phyloP scores from a whole-genome alignment of 2,329 filamentous ascomycete species.

The Fusarium temperatum region DNA sequence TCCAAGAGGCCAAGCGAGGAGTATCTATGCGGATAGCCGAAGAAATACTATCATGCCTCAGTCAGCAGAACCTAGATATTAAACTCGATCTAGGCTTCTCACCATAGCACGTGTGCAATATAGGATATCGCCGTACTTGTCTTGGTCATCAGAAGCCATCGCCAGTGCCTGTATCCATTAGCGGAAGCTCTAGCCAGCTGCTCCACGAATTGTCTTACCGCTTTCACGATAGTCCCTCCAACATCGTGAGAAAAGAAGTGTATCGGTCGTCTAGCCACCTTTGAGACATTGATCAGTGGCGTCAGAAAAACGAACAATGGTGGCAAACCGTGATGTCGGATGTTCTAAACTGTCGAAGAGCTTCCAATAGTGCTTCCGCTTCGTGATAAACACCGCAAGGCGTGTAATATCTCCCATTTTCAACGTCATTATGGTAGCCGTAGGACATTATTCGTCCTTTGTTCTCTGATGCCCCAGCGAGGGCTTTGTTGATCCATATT shows the following conservation, averaged over 20 bases:
- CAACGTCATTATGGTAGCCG: neutral
- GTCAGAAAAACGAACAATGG: rapidly evolving
- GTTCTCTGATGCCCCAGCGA: neutral
- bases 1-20: neutral
- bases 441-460: neutral
- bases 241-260: constrained; percentile 14
- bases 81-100: rapidly evolving
- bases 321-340: neutral
- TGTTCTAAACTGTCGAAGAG: neutral
- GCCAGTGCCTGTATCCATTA: neutral
- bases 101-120: neutral
- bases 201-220: neutral
- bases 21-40: neutral
- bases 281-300: neutral
- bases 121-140: neutral
- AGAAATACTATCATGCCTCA: neutral
- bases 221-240: constrained; percentile 12
- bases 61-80: neutral
- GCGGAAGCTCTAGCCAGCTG: neutral
- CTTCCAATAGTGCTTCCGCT: neutral
- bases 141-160: neutral
- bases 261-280: neutral
- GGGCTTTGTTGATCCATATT: neutral
- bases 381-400: neutral
- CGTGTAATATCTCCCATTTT: neutral